phyloP scores from a whole-genome alignment of 2,329 filamentous ascomycete species.

The Monilinia fructicola region DNA sequence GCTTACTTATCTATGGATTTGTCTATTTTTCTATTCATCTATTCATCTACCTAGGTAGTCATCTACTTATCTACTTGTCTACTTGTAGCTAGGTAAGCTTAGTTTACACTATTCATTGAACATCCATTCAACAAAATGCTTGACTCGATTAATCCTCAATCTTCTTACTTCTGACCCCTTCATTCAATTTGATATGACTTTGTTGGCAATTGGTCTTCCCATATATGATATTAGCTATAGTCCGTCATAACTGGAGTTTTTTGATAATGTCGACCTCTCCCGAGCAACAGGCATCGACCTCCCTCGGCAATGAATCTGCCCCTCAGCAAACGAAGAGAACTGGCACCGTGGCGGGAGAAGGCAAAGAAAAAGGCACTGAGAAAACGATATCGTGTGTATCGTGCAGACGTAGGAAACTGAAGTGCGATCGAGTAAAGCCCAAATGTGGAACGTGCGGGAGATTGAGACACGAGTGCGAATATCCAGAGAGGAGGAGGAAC shows the following conservation, averaged over 20 bases:
- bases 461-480: conserved; percentile 74
- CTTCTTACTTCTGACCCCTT: background rate
- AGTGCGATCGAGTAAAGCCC: conserved; percentile 79
- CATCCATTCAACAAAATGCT: background rate
- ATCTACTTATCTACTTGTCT: background rate
- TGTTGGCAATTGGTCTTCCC: background rate
- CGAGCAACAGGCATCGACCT: conserved; percentile 3
- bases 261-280: conserved; percentile 17
- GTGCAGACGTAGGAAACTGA: conserved; percentile 80
- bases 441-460: conserved; percentile 77
- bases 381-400: conserved; percentile 77
- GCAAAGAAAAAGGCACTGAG: conserved; percentile 24
- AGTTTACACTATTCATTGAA: background rate
- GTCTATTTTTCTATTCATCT: too few relatives aligned
- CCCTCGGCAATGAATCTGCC: background rate
- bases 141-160: background rate
- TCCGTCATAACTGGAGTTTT: background rate
- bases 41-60: too few relatives aligned
- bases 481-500: conserved; percentile 86
- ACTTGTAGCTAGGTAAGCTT: background rate
- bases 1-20: background rate
- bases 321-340: background rate
- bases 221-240: background rate
- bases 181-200: background rate
- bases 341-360: background rate